Conservation (phyloP, 306 rosid genomes). For the Sicyos baderoa region DNA sequence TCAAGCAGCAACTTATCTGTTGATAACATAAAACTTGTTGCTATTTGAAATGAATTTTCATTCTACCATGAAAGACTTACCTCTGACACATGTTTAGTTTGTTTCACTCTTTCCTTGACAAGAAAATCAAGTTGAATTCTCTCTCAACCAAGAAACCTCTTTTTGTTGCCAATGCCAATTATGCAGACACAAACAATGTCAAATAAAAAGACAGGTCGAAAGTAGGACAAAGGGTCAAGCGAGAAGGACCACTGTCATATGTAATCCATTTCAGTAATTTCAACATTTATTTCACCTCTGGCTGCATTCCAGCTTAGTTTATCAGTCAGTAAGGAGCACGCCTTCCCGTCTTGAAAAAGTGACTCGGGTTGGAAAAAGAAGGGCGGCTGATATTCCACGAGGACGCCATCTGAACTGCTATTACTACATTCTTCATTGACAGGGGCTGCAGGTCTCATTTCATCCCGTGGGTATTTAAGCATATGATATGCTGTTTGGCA, state of each 20-base stretch:
- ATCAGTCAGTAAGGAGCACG: neutral
- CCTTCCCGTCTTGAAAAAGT: neutral
- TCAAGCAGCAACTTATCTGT: neutral
- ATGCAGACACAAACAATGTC: neutral
- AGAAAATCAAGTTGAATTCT: neutral
- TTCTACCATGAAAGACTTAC: neutral
- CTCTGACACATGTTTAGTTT: neutral
- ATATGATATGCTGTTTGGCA: slow-evolving; percentile 25
- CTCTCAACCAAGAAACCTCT: neutral
- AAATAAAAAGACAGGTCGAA: neutral
- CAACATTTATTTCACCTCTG: slow-evolving; percentile 5
- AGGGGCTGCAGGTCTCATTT: slow-evolving; percentile 25
- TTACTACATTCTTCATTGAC: slow-evolving; percentile 11
- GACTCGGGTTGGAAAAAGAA: slow-evolving; percentile 14
- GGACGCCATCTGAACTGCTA: neutral
- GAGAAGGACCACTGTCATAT: neutral
- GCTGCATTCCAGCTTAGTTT: slow-evolving; percentile 11
- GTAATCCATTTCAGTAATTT: slow-evolving; percentile 8
- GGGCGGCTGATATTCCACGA: neutral
- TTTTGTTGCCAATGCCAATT: neutral
- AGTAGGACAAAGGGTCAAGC: neutral
- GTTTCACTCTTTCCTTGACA: neutral
- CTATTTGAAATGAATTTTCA: neutral
- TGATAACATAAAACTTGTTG: neutral
- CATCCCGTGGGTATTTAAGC: slow-evolving; percentile 30